Evolutionary conservation across 2,329 filamentous ascomycete genomes (phyloP), one percentile per base, ranked within the genome.

Genomic region (Aspergillus quadrilineatus): DNA sequence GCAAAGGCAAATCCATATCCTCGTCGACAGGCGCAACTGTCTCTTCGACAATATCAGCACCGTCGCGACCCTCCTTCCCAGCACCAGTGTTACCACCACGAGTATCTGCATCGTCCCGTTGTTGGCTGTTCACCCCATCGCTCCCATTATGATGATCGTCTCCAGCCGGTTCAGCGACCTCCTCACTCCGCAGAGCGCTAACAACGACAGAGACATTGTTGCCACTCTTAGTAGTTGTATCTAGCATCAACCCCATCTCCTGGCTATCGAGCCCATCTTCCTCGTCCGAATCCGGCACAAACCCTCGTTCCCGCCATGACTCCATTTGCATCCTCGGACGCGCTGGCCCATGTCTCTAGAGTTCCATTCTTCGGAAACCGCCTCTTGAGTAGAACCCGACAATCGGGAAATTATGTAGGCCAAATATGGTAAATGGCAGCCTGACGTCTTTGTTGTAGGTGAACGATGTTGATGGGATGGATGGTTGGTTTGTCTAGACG

Each of bases 241-340:
- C 26, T 44, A 58, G 45, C 26, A 48, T 60, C 43, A 56, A 53
- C 10, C 60, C 59, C 37, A 56, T 62, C 17, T 67, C 63, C 55
- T 74, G 67, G 46, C 67, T 73, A 29, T 76, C 75, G 45, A 74
- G 68, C 48, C 72, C 73, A 47, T 75, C 75, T 47, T 77, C 76
- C 17, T 77, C 75, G 58, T 81, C 79, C 43, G 79, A 80, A 67
- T 81, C 79, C 59, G 77, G 77, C 59, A 81, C 79, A 73, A 75
- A 81, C 52, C 79, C 79, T 70, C 75, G 74, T 67, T 76, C 72
- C 67, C 75, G 75, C 79, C 79, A 81, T 73, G 71, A 70, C 73
- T 77, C 74, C 73, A 76, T 77, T 74, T 69, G 69, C 66, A 63
- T 65, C 57, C 62, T 66, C 57, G 67, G 65, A 61, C 66, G 61